Evolutionary conservation across 2,329 filamentous ascomycete species (phyloP), one percentile per base, ranked within the genome.

Genomic region (Neurospora sp.): DNA sequence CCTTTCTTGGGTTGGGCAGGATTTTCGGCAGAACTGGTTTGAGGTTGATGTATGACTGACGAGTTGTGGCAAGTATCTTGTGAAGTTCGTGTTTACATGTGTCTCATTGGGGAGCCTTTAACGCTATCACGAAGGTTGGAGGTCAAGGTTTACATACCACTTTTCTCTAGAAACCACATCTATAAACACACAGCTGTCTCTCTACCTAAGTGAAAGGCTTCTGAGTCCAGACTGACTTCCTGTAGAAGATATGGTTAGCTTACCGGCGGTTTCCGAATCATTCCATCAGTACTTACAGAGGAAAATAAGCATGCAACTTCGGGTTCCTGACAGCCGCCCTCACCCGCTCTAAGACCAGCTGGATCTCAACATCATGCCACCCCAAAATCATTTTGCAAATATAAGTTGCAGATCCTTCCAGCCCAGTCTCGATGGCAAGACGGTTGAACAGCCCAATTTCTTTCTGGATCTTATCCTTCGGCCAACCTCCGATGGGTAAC

Each of bases 321-420:
- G 39, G 66, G 39, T 73, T 36, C 62, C 52, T 72, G 11, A 72
- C 46, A 17, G 66, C 68, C 4, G 41, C 43, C 15, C 72, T 70
- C 40, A 72, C 37, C 68, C 66, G 67, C 40, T 67, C 69, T 36
- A 72, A n/a, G 36, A 70, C 8, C 10, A 72, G 66, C 43, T 67
- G 28, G 1, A 70, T 67, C 52, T 74, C 68, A 33, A 23, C 69
- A 38, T 62, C n/a, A 17, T 66, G 17, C 72, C 70, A 74, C 8
- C 70, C 70, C 10, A 71, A 67, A 11, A 74, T 43, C 68, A 67
- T 33, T 11, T 66, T 71, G 46, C 69, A 67, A 10, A 72, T 37
- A 46, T 69, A 74, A n/a, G 65, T 39, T 12, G 66, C 69, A 39
- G 68, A 74, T 19, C 73, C 73, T 28, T 74, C 73, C 6, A 74